A percentile compares a stretch with the other conserved stretches of the same genome.
phyloP scores from a whole-genome alignment of 2,329 filamentous ascomycete genomes.

The Botrytis medusae region DNA sequence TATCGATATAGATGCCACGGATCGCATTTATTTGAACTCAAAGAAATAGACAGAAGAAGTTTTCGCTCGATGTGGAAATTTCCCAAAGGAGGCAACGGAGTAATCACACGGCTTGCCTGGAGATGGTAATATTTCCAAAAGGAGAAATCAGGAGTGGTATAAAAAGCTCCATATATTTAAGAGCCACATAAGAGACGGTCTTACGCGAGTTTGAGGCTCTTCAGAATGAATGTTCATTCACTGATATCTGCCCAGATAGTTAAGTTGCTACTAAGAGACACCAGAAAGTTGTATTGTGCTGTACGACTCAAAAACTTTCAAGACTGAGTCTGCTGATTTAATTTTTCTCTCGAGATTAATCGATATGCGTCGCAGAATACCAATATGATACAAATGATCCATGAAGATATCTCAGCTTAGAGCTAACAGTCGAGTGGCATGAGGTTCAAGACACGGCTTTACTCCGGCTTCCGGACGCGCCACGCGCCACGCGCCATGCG shows the following conservation, averaged over 20 bases:
- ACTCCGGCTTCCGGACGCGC: background rate
- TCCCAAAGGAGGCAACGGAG: conserved; percentile 6
- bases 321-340: background rate
- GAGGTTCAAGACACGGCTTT: background rate
- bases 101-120: background rate
- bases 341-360: background rate
- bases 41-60: background rate
- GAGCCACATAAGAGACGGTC: rapidly evolving
- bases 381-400: too few relatives aligned
- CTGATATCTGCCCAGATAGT: background rate
- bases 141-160: background rate
- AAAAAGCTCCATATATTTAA: background rate
- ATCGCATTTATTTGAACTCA: background rate
- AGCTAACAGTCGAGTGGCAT: background rate
- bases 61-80: background rate
- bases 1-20: background rate
- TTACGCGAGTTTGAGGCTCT: background rate
- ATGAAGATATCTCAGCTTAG: background rate
- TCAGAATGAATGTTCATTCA: background rate
- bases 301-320: too few relatives aligned
- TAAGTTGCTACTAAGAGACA: background rate
- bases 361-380: too few relatives aligned
- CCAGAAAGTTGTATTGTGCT: background rate
- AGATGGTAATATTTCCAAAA: conserved; percentile 2
- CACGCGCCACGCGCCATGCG: background rate